These are phyloP conservation scores for Kitagawia praeruptora DNA, from an alignment of 129 eudicot species.

Conservation along the genomic window DNA sequence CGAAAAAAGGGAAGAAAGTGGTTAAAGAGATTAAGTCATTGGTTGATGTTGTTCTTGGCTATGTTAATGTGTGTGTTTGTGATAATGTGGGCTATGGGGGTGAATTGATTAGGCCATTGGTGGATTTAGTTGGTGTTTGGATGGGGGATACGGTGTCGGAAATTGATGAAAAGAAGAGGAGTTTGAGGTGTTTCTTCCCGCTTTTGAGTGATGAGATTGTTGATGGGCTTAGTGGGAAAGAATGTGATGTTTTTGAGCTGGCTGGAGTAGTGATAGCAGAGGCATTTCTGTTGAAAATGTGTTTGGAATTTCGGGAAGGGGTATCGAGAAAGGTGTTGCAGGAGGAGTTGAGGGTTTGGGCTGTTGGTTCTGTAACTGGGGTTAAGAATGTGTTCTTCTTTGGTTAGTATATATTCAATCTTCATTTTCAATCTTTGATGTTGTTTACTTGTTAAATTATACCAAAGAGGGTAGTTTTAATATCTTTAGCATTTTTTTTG, in stretches of 20 bases:
- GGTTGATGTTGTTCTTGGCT: conserved; percentile 47
- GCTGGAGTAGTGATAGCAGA: conserved; percentile 59
- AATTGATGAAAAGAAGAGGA: conserved; percentile 5
- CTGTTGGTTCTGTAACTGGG: conserved; percentile 60
- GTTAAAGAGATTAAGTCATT: conserved; percentile 42
- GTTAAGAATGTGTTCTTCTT: conserved; percentile 33
- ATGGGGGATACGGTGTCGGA: conserved; percentile 20
- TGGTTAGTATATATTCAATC: conserved; percentile 27
- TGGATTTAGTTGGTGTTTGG: conserved; percentile 52
- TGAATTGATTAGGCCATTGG: conserved; percentile 42
- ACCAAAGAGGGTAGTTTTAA: neutral
- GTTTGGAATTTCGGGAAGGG: conserved; percentile 34
- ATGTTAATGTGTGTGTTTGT: conserved; percentile 33
- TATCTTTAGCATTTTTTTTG: neutral
- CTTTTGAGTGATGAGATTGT: conserved; percentile 38
- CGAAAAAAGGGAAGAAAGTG: conserved; percentile 44
- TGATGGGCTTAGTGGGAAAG: conserved; percentile 26
- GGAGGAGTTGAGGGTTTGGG: conserved; percentile 54
- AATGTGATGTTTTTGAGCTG: conserved; percentile 33
- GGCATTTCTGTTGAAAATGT: conserved; percentile 47
- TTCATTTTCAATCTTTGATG: neutral
- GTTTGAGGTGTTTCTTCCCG: conserved; percentile 42
- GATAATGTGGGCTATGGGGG: conserved; percentile 21
- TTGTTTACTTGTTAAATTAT: neutral
- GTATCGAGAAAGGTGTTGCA: conserved; percentile 31